Evolutionary conservation across 2,329 filamentous ascomycete species (phyloP), one percentile per base, ranked within the genome.

Genomic region (Exophiala xenobiotica): DNA sequence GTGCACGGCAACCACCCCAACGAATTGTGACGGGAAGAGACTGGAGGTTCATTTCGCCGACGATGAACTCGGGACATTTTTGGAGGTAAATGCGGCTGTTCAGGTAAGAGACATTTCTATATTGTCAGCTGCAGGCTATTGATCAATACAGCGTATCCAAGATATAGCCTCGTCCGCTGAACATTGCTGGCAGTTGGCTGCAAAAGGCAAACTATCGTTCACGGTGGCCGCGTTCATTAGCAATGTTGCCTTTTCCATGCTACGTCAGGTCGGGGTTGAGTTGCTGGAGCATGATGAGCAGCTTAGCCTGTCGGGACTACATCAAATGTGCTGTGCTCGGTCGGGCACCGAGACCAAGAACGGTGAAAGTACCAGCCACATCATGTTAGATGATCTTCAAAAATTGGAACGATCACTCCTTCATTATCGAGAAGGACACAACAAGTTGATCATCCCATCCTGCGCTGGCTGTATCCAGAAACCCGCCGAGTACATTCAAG

Each of bases 201-300:
- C 57, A 16, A 51, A 53, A 39, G 58, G 59, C 19, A 39, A 56
- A 2, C 45, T 57, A 14, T 51, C 50, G 2, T 40, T 60, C 22
- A 31, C 56, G n/a, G 51, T 60, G n/a, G 61, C 61, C 12, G 49
- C 61, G 9, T 52, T 59, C 29, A 46, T 63, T 19, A 62, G 61
- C 9, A 59, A 62, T 42, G 58, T 57, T n/a, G 56, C 55, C n/a
- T 60, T 59, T 29, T 54, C 62, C 2, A 40, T 35, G n/a, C 53
- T 63, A 16, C 53, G 56, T 38, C 48, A 52, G 14, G 39, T 59
- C 20, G 57, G 60, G 39, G 29, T 37, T 8, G 52, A 51, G 14
- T 40, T 60, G 35, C 48, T 61, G 5, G 47, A 55, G 35, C 45
- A 62, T 12, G 54, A 59, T 16, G 48, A 56, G 20, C 41, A 50